These are phyloP conservation scores for Guyanaporus albipodus DNA, from an alignment of 768 basidiomycete species.

Conservation along the genomic window DNA sequence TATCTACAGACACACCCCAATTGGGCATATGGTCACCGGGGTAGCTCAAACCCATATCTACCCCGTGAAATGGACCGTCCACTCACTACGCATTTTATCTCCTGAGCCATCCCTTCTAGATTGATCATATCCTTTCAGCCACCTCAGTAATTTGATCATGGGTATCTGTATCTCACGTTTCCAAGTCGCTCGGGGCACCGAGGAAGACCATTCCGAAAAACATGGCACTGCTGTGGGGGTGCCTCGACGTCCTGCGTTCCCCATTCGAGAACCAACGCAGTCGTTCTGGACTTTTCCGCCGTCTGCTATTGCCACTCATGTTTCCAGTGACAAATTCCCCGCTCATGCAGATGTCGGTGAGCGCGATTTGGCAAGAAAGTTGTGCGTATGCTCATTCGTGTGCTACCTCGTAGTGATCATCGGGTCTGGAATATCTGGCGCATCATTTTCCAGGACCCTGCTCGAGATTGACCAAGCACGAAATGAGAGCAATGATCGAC, in stretches of 20 bases:
- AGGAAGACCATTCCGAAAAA: slow-evolving; percentile 4
- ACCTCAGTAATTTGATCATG: slow-evolving; percentile 13
- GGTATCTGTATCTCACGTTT: slow-evolving; percentile 24
- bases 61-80: slow-evolving; percentile 8
- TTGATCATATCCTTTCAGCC: slow-evolving; percentile 1
- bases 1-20: slow-evolving; percentile 2
- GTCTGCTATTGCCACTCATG: slow-evolving; percentile 39
- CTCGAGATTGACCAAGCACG: slow-evolving; percentile 28
- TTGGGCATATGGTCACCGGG: no score
- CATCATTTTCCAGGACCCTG: slow-evolving; percentile 39
- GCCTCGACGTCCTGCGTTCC: slow-evolving; percentile 38
- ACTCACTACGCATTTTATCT: background rate
- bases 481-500: slow-evolving; percentile 10
- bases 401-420: slow-evolving; percentile 37
- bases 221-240: background rate
- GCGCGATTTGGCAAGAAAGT: background rate
- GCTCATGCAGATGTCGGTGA: slow-evolving; percentile 53
- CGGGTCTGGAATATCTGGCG: slow-evolving; percentile 52
- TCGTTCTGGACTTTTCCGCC: slow-evolving; percentile 65
- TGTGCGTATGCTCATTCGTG: background rate
- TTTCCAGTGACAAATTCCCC: slow-evolving; percentile 32
- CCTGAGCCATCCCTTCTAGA: background rate
- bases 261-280: slow-evolving; percentile 47
- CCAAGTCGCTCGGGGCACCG: slow-evolving; percentile 1
- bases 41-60: slow-evolving; percentile 13